Percentiles rank a stretch among this genome's conserved stretches.
Conservation (phyloP, 345 rosid species). For the Tarenaya hassleriana region DNA sequence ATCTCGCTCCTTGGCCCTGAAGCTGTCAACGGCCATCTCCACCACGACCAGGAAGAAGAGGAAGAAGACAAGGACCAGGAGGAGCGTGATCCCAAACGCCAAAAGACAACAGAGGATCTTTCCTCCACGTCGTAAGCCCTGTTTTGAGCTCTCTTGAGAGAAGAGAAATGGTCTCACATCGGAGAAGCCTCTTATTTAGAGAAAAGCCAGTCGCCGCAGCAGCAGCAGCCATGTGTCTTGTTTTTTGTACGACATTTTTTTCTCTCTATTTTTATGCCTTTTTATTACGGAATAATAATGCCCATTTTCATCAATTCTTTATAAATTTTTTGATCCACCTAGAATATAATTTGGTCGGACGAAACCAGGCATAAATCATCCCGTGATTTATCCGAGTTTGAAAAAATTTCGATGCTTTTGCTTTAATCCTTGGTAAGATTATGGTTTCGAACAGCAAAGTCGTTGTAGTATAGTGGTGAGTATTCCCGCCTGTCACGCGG, state of each 20-base stretch:
- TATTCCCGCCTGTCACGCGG: conserved; percentile 75
- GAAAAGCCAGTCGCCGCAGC: too few relatives aligned
- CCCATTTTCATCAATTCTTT: too few relatives aligned
- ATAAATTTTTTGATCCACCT: too few relatives aligned
- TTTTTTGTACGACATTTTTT: too few relatives aligned
- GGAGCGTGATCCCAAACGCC: conserved; percentile 51
- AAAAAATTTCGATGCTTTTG: not conserved
- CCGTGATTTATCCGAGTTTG: too few relatives aligned
- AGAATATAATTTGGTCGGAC: too few relatives aligned
- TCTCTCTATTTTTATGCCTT: too few relatives aligned
- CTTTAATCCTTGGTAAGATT: not conserved
- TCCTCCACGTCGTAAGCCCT: conserved; percentile 12
- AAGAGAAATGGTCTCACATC: not conserved
- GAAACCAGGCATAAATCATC: too few relatives aligned
- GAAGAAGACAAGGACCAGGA: conserved; percentile 18
- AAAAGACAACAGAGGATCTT: conserved; percentile 35
- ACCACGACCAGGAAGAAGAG: conserved; percentile 27
- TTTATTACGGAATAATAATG: too few relatives aligned
- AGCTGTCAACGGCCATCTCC: conserved; percentile 66
- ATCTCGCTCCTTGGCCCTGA: conserved; percentile 76
- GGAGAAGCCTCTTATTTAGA: not conserved
- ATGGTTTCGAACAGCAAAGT: conserved; percentile 12
- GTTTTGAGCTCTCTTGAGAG: conserved; percentile 10
- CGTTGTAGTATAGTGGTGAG: conserved; percentile 73
- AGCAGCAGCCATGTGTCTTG: too few relatives aligned